Percentiles rank a stretch among this genome's conserved stretches.
Conservation (phyloP, 2,329 filamentous ascomycete species). For the Colletotrichum destructivum region DNA sequence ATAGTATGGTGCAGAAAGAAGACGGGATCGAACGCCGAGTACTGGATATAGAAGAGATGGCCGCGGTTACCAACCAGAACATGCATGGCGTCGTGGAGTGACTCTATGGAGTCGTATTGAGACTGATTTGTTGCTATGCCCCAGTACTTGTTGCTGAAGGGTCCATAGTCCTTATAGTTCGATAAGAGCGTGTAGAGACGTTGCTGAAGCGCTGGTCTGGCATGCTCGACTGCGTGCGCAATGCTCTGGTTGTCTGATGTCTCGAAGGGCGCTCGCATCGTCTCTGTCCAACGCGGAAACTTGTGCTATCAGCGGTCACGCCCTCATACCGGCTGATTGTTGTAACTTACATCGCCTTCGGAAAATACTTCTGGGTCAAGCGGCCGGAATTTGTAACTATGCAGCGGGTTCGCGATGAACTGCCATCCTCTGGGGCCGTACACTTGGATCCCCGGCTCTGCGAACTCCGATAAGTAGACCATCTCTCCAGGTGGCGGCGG, state of each 20-base stretch:
- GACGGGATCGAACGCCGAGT: conserved; percentile 84
- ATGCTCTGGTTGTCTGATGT: conserved; percentile 73
- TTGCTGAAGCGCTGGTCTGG: conserved; percentile 67
- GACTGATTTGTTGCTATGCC: conserved; percentile 61
- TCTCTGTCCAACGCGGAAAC: conserved; percentile 73
- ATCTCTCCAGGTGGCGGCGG: conserved; percentile 63
- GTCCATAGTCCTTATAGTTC: conserved; percentile 76
- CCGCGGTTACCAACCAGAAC: conserved; percentile 72
- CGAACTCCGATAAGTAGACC: conserved; percentile 62
- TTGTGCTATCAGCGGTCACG: conserved; percentile 47
- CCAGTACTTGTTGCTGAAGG: conserved; percentile 80
- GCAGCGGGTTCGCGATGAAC: conserved; percentile 74
- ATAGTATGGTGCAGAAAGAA: conserved; percentile 86
- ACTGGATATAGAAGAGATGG: conserved; percentile 79
- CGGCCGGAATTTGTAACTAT: conserved; percentile 72
- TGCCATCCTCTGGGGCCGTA: conserved; percentile 70
- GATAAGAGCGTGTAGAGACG: conserved; percentile 79
- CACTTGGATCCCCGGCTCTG: conserved; percentile 65
- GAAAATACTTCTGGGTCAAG: conserved; percentile 72
- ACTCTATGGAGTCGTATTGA: conserved; percentile 75
- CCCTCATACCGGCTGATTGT: not conserved
- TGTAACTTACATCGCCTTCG: conserved; percentile 69
- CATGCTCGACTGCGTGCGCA: conserved; percentile 65
- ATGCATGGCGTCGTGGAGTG: conserved; percentile 76
- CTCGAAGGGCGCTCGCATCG: conserved; percentile 49